Base-by-base conservation (phyloP, 1,284 basidiomycete genomes). In the Polyporus tsugae region DNA sequence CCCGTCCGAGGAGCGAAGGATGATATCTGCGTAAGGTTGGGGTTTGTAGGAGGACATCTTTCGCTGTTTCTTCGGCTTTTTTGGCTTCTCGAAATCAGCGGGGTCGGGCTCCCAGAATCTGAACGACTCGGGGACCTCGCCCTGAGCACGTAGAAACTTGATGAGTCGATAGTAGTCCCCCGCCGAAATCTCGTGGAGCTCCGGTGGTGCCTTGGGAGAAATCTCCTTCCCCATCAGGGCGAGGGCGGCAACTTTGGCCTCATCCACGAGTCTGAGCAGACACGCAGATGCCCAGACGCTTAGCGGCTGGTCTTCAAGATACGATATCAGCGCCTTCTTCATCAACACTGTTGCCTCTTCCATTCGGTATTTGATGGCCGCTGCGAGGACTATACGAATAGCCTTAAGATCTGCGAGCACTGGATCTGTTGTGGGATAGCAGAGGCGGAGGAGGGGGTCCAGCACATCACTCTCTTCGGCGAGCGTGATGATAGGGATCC, bases 401-500 rank as follows among this genome's bases (percentile, higher is more conserved):
- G 64, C 60, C 22, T 58, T 58, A 4, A 73, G n/a, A 13, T 66
- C 52, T 17, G 55, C 13, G 7, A 74, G 46, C 4, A 59, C 10
- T 2, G 69, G 70, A 49, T 71, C 70, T 15, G 64, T 9, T 25
- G 65, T 66, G 15, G 75, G 75, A 55, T 76, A 76, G 59, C 71
- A 75, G 19, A 74, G 63, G 10, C 74, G 74, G 6, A 76, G 67
- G 17, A 76, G 66, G 42, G 33, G 35, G 19, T 75, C 72, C 0
- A 76, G 64, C 9, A 66, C 64, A 0, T 57, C 19, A 25, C 70
- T 71, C 17, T 66, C 44, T 42, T 77, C 75, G 29, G 29, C 29
- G 29, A 29, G 29, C 4, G 69, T 4, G 15, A 77, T 57, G 6
- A 58, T 36, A 13, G 75, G 29, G 29, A 29, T 29, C 29, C 29